Evolutionary conservation across 805 yeast genomes (phyloP).

Genomic region (Blastobotrys peoriensis): DNA sequence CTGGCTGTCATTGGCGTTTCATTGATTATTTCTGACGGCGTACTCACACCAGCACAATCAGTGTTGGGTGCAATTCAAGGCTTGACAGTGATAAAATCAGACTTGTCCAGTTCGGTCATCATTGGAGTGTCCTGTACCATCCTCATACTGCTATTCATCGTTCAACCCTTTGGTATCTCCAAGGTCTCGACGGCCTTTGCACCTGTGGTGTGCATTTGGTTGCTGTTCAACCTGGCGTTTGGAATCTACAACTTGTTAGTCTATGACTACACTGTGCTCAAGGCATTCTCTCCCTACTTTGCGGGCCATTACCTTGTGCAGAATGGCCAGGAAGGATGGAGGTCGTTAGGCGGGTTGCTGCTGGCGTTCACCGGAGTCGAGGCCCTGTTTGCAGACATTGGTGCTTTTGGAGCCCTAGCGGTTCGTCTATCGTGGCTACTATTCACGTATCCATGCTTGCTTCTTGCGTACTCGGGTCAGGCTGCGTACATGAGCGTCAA

Average conservation of each 20-base stretch:
- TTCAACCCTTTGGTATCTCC: constrained; percentile 47
- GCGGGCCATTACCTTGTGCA: constrained; percentile 41
- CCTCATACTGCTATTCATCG: constrained; percentile 38
- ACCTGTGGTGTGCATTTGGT: constrained; percentile 50
- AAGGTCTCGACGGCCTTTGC: constrained; percentile 46
- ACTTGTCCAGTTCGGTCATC: constrained; percentile 36
- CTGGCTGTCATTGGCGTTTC: too few relatives aligned
- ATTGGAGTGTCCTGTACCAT: constrained; percentile 44
- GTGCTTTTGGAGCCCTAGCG: constrained; percentile 48
- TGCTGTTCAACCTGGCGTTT: constrained; percentile 37
- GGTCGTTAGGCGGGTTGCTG: constrained; percentile 45
- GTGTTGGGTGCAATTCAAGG: too few relatives aligned
- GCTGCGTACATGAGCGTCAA: too few relatives aligned
- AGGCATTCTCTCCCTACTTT: constrained; percentile 45
- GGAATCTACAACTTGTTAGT: constrained; percentile 43
- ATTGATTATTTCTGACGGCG: too few relatives aligned
- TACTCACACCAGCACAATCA: too few relatives aligned
- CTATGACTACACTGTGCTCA: constrained; percentile 39
- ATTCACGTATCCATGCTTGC: constrained; percentile 48
- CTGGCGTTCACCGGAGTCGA: constrained; percentile 54
- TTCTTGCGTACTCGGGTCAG: constrained; percentile 53
- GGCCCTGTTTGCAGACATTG: constrained; percentile 60
- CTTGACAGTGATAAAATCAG: too few relatives aligned
- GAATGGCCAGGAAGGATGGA: constrained; percentile 30
- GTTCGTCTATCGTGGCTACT: constrained; percentile 41